Evolutionary conservation across 495 filamentous ascomycete species (phyloP).

Genomic region (Oidiodendron maius): DNA sequence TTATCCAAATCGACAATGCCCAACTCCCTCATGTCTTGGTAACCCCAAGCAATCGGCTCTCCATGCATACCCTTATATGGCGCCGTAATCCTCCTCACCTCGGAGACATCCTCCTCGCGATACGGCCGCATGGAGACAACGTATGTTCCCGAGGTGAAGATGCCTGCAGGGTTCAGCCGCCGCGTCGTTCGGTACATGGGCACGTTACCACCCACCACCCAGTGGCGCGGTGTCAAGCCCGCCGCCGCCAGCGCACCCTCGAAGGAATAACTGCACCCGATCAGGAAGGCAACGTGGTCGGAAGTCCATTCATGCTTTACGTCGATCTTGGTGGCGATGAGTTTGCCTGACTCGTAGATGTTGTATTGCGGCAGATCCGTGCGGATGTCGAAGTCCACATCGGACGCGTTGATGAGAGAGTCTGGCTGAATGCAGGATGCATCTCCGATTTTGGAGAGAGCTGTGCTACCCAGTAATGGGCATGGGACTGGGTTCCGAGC

Average conservation of each 20-base stretch:
- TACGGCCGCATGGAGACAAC: slow-evolving; percentile 55
- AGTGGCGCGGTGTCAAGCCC: slow-evolving; percentile 39
- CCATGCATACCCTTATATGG: slow-evolving; percentile 43
- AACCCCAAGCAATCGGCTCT: slow-evolving; percentile 56
- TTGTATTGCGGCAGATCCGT: slow-evolving; percentile 47
- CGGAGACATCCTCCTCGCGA: slow-evolving; percentile 33
- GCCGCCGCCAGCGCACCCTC: slow-evolving; percentile 40
- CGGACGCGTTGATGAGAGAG: not conserved
- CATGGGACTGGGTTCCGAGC: slow-evolving; percentile 52
- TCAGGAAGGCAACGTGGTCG: slow-evolving; percentile 48
- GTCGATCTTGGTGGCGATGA: slow-evolving; percentile 21
- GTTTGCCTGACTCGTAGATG: slow-evolving; percentile 38
- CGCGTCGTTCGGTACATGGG: slow-evolving; percentile 50
- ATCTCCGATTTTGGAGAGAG: slow-evolving; percentile 22
- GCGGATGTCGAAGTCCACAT: slow-evolving; percentile 41
- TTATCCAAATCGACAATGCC: slow-evolving; percentile 39
- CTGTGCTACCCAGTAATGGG: slow-evolving; percentile 42
- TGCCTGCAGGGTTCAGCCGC: slow-evolving; percentile 41
- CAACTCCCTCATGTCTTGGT: slow-evolving; percentile 39
- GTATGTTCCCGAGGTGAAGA: slow-evolving; percentile 41
- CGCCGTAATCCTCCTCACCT: slow-evolving; percentile 41
- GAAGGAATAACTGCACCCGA: slow-evolving; percentile 54
- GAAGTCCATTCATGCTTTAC: slow-evolving; percentile 39
- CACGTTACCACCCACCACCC: slow-evolving; percentile 30
- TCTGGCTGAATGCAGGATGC: slow-evolving; percentile 22